Evolutionary conservation across 352 stramenopile genomes (phyloP), one percentile per base, ranked within the genome.

Genomic region (Globisporangium nunn): DNA sequence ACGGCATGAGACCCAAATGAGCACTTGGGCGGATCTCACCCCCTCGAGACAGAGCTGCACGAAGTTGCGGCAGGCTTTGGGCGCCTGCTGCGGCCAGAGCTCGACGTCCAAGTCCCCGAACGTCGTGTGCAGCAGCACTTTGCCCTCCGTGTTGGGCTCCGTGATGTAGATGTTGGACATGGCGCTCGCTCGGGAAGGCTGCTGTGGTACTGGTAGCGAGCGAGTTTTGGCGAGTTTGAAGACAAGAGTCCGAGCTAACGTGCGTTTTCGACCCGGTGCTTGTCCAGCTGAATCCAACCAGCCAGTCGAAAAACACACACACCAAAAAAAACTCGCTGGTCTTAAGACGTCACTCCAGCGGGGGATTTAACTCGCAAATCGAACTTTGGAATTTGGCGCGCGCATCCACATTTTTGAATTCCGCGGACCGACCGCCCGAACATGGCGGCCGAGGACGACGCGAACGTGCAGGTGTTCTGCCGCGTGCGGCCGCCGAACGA

Each of bases 141-240:
- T 98, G 18, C 96, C 96, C 58, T 96, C 79, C 39, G 96, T 98
- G 47, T 85, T 74, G 23, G 96, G 97, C 81, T 99, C 96, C 2
- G 93, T 98, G 51, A 96, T 91, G 72, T 99, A 99, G 44, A 99
- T 96, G 67, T 93, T 96, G 37, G 90, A 98, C 96, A 99, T 99
- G 23, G n/a, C 12, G 33, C 33, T 23, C 23, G 23, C 23, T 23
- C 23, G 23, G 23, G 23, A 23, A 23, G 23, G 40, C 4, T 18
- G 40, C 5, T 23, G 15, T 44, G 35, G 35, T 14, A 10, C 37
- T 43, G 37, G 7, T 43, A 3, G 37, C 11, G 7, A 40, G 3
- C 8, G 7, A 4, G 7, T 40, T 12, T 7, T 40, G 35, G 8
- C 35, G 7, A 14, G 4, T 12, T 14, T 12, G 11, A 17, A 15